Percentiles rank a stretch among this genome's conserved stretches.
Conservation (phyloP, 2,329 filamentous ascomycete species). For the Periconia sp. region DNA sequence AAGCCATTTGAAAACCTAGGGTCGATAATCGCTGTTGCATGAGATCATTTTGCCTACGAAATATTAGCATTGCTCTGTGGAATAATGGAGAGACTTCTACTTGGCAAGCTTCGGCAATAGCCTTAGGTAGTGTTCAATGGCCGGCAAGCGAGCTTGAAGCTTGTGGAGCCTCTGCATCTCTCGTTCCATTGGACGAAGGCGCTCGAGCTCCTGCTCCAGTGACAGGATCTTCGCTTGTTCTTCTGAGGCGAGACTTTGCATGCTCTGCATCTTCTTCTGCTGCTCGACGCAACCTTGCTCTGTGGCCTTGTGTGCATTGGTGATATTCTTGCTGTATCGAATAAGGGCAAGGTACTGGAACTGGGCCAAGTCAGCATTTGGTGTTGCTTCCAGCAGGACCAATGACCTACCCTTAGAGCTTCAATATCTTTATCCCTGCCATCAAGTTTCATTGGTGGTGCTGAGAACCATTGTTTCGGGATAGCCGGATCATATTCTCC, state of each 20-base stretch:
- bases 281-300: constrained; percentile 15
- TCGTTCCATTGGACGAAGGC: constrained; percentile 23
- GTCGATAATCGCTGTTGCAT: constrained; percentile 36
- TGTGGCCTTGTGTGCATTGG: constrained; percentile 25
- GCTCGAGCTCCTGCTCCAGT: constrained; percentile 29
- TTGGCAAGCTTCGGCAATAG: constrained; percentile 33
- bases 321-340: constrained; percentile 31
- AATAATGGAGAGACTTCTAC: constrained; percentile 17
- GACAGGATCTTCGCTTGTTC: constrained; percentile 38
- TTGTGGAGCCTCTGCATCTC: constrained; percentile 26
- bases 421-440: constrained; percentile 45
- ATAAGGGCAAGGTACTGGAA: constrained; percentile 53
- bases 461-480: constrained; percentile 49
- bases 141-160: constrained; percentile 27
- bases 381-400: background rate
- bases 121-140: constrained; percentile 34
- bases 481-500: constrained; percentile 53
- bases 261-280: constrained; percentile 33
- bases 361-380: constrained; percentile 35
- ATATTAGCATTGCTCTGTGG: constrained; percentile 13
- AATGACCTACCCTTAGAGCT: constrained; percentile 48
- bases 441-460: constrained; percentile 53
- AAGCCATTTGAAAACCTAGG: constrained; percentile 33
- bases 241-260: constrained; percentile 42
- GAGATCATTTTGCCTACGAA: constrained; percentile 33